These are phyloP conservation scores for Solanum gracilifrons DNA, from an alignment of 257 asterid species.

Conservation along the genomic window DNA sequence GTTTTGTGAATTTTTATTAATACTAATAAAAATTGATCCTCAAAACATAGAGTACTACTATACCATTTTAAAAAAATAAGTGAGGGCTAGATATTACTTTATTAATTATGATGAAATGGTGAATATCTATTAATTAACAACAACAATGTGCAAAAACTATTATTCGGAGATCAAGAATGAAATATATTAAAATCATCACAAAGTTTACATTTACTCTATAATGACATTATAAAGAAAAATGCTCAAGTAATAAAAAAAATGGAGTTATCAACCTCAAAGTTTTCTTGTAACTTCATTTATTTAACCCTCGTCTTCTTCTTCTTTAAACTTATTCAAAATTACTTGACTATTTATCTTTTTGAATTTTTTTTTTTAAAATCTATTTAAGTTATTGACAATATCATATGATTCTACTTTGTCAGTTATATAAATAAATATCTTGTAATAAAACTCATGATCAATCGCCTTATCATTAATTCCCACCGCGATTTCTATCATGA, in stretches of 20 bases:
- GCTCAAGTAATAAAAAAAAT: neutral
- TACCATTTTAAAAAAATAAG: too few relatives aligned
- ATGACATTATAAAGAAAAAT: too few relatives aligned
- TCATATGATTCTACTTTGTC: too few relatives aligned
- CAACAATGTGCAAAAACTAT: neutral
- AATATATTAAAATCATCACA: neutral
- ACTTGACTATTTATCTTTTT: neutral
- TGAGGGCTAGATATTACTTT: too few relatives aligned
- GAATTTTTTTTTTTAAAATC: fast-evolving
- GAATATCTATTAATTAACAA: neutral
- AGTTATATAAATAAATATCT: too few relatives aligned
- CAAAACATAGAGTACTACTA: too few relatives aligned
- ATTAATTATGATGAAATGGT: neutral
- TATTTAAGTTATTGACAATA: too few relatives aligned
- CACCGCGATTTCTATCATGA: too few relatives aligned
- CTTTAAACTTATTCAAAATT: neutral
- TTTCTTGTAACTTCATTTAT: too few relatives aligned
- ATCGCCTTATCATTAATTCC: neutral
- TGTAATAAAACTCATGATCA: too few relatives aligned
- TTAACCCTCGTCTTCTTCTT: neutral
- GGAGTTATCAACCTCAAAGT: neutral
- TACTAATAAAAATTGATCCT: too few relatives aligned
- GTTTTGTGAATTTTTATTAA: too few relatives aligned
- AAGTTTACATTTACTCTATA: neutral
- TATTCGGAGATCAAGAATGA: neutral